Conservation (phyloP, 768 basidiomycete species). For the Rhizopogon rudus region DNA sequence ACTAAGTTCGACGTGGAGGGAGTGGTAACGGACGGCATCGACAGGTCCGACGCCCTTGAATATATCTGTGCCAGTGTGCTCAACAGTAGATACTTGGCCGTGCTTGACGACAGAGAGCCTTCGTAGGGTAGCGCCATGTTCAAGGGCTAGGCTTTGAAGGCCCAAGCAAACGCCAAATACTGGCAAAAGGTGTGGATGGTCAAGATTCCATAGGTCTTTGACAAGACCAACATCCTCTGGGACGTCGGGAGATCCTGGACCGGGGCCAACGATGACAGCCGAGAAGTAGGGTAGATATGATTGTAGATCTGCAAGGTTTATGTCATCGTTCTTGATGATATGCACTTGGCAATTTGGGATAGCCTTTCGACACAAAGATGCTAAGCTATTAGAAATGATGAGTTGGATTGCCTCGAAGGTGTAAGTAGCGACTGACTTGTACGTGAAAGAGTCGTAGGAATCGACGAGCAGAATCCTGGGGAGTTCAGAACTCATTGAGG, state of each 20-base stretch:
- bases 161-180: conserved; percentile 85
- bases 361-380: conserved; percentile 59
- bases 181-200: conserved; percentile 48
- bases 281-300: conserved; percentile 57
- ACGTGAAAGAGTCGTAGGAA: conserved; percentile 87
- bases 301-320: conserved; percentile 44
- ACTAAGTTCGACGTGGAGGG: conserved; percentile 56
- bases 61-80: conserved; percentile 53
- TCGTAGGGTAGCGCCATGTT: conserved; percentile 56
- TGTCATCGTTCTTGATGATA: conserved; percentile 70
- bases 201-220: conserved; percentile 63
- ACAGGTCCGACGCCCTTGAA: conserved; percentile 54
- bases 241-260: conserved; percentile 71
- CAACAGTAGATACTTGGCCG: conserved; percentile 64
- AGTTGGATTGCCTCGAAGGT: not conserved
- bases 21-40: conserved; percentile 75
- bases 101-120: conserved; percentile 70
- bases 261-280: conserved; percentile 71
- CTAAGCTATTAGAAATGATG: conserved; percentile 45
- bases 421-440: conserved; percentile 54
- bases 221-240: conserved; percentile 64
- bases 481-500: conserved; percentile 19
- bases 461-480: conserved; percentile 69
- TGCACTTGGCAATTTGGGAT: conserved; percentile 59
- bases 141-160: conserved; percentile 68